Conservation (phyloP, 306 rosid species). For the Quercus rubra region DNA sequence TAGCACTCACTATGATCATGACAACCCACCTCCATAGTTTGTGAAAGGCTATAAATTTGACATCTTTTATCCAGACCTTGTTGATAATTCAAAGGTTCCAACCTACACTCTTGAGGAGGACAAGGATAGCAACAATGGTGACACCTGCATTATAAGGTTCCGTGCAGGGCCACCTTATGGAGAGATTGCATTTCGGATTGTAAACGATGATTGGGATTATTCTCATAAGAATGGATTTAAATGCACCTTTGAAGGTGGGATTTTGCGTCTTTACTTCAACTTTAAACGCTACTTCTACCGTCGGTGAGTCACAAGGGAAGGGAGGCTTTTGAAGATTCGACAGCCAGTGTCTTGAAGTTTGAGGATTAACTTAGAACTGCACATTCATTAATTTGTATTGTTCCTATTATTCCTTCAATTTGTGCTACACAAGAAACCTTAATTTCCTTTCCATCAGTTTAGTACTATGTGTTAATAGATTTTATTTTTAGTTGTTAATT, state of each 20-base stretch:
- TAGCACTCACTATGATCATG: slow-evolving; percentile 95
- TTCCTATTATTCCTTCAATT: no score
- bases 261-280: slow-evolving; percentile 80
- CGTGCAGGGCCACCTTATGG: slow-evolving; percentile 95
- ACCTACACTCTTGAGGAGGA: slow-evolving; percentile 80
- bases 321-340: no score
- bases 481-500: no score
- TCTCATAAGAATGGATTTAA: slow-evolving; percentile 90
- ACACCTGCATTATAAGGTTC: slow-evolving; percentile 88
- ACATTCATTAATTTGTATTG: no score
- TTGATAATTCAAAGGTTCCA: slow-evolving; percentile 90
- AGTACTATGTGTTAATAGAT: no score
- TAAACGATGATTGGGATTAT: slow-evolving; percentile 93
- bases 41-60: slow-evolving; percentile 94
- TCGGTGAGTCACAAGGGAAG: slow-evolving; percentile 26
- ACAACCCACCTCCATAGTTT: slow-evolving; percentile 95
- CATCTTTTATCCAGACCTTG: slow-evolving; percentile 91
- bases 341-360: no score
- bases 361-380: no score
- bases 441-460: no score
- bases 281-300: slow-evolving; percentile 86
- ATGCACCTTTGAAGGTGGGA: slow-evolving; percentile 86
- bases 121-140: slow-evolving; percentile 84
- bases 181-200: slow-evolving; percentile 89
- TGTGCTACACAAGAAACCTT: no score